Evolutionary conservation across 495 filamentous ascomycete genomes (phyloP).

Genomic region (Penicillium malachiteum): DNA sequence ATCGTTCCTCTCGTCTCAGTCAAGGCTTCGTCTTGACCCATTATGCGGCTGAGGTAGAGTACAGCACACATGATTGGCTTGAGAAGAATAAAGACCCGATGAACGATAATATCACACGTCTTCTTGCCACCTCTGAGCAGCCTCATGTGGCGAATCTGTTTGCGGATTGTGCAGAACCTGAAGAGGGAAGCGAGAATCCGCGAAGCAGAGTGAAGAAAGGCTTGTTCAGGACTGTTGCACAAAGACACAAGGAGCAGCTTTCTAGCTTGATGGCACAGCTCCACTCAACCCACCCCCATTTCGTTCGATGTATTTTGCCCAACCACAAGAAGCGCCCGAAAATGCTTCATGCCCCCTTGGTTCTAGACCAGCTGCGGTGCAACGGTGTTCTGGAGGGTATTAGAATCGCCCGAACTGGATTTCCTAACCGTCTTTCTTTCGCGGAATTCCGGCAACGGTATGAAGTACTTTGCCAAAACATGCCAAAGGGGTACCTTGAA

Average conservation of each 20-base stretch:
- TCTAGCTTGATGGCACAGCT: conserved; percentile 94
- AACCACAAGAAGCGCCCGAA: conserved; percentile 99
- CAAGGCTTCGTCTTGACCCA: conserved; percentile 98
- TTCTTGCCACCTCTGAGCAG: conserved; percentile 79
- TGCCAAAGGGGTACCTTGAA: conserved; percentile 89
- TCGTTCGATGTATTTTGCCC: conserved; percentile 95
- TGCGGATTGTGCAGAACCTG: conserved; percentile 75
- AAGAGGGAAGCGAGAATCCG: conserved; percentile 62
- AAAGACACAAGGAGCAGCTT: conserved; percentile 96
- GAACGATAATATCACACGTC: conserved; percentile 90
- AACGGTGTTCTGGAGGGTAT: conserved; percentile 99
- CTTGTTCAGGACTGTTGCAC: conserved; percentile 93
- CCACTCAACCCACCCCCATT: conserved; percentile 95
- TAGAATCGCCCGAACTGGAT: conserved; percentile 95
- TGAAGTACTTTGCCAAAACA: conserved; percentile 87
- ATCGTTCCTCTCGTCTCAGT: conserved; percentile 78
- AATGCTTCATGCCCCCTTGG: conserved; percentile 81
- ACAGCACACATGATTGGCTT: conserved; percentile 91
- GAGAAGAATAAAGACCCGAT: conserved; percentile 99
- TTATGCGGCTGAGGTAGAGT: conserved; percentile 97
- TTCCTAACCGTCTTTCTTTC: conserved; percentile 91
- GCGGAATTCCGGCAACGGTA: conserved; percentile 94
- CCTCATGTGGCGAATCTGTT: conserved; percentile 84
- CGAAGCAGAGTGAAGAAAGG: conserved; percentile 94
- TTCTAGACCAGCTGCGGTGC: conserved; percentile 93